Conservation (phyloP, 805 yeast species). For the Kodamaea leandrae region DNA sequence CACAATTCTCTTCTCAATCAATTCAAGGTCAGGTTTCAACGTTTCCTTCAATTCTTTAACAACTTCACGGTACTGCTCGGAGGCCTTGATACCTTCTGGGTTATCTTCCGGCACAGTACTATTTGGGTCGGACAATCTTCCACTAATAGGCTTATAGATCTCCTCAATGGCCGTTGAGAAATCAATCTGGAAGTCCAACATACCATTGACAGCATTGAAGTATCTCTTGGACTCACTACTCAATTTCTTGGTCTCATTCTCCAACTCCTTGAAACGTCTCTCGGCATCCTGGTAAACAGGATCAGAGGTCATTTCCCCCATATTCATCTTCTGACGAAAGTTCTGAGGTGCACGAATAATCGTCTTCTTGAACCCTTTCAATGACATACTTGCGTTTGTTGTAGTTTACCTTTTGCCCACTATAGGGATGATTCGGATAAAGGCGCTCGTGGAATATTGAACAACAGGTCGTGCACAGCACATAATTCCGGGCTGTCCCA, state of each 20-base stretch:
- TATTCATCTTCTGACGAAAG: constrained; percentile 85
- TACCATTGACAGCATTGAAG: constrained; percentile 86
- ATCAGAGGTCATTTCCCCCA: constrained; percentile 64
- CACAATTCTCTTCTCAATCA: constrained; percentile 86
- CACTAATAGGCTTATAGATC: constrained; percentile 93
- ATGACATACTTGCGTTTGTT: constrained; percentile 54
- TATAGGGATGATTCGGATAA: background rate
- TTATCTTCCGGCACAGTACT: constrained; percentile 86
- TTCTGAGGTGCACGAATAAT: constrained; percentile 87
- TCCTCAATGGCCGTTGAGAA: constrained; percentile 95
- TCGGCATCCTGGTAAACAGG: constrained; percentile 95
- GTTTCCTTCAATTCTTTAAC: constrained; percentile 83
- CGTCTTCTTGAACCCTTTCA: constrained; percentile 82
- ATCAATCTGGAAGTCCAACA: constrained; percentile 90
- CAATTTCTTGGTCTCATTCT: constrained; percentile 81
- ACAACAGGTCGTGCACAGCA: background rate
- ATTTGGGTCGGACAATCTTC: constrained; percentile 86
- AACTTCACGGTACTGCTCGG: constrained; percentile 85
- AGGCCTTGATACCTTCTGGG: constrained; percentile 94
- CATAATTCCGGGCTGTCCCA: no score
- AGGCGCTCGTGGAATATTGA: no score
- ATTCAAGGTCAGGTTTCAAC: constrained; percentile 86
- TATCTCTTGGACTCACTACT: constrained; percentile 89
- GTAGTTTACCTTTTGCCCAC: background rate
- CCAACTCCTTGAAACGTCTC: constrained; percentile 90